Evolutionary conservation across 805 yeast genomes (phyloP).

Genomic region (Candida oleophila): DNA sequence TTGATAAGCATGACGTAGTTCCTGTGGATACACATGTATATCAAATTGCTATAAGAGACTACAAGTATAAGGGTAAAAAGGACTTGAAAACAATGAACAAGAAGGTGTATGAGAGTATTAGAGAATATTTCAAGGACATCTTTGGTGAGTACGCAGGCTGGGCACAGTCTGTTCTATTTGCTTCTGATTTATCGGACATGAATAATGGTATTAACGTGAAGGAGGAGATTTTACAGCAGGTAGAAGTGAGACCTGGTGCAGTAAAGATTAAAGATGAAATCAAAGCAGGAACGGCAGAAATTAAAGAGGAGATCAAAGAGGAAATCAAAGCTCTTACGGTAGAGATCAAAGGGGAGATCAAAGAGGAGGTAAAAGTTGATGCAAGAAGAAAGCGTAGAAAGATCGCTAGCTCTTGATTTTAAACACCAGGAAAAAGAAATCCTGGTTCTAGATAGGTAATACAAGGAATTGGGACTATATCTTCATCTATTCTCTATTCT

Average conservation of each 20-base stretch:
- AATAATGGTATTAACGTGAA: constrained; percentile 58
- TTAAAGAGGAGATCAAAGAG: background rate
- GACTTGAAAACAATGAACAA: constrained; percentile 47
- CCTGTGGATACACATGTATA: constrained; percentile 96
- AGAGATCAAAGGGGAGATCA: too few relatives aligned
- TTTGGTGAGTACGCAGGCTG: constrained; percentile 97
- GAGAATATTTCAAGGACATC: constrained; percentile 55
- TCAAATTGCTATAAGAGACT: constrained; percentile 83
- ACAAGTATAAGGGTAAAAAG: constrained; percentile 51
- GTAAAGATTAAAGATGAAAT: constrained; percentile 1
- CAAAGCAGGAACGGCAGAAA: background rate
- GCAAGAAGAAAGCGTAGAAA: too few relatives aligned
- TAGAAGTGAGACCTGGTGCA: background rate
- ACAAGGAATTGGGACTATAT: too few relatives aligned
- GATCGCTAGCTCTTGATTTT: too few relatives aligned
- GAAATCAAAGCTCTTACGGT: too few relatives aligned
- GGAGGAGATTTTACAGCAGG: background rate
- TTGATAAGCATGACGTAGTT: constrained; percentile 81
- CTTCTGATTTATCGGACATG: constrained; percentile 75
- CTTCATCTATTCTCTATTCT: too few relatives aligned
- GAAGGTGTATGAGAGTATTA: constrained; percentile 53
- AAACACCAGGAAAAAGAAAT: too few relatives aligned
- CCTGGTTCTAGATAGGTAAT: too few relatives aligned
- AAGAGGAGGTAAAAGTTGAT: too few relatives aligned
- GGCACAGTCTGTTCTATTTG: constrained; percentile 95